Conservation (phyloP, 495 filamentous ascomycete genomes). For the Glutinoglossum americanum region DNA sequence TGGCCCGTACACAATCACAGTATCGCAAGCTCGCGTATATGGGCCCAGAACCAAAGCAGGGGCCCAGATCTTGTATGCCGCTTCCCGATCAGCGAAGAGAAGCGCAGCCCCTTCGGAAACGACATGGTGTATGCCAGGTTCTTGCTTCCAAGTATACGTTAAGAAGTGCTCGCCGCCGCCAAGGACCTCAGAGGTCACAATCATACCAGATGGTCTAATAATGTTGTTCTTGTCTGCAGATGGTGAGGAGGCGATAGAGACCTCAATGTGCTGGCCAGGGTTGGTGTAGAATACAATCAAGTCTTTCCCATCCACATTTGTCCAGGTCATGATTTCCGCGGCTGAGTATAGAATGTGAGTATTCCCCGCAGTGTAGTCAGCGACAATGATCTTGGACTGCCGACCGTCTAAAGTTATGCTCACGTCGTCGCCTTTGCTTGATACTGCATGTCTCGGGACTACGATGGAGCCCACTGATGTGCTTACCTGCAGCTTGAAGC, state of each 20-base stretch:
- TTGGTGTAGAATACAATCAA: constrained; percentile 1
- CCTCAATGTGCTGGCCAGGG: not conserved
- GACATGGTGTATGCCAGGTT: not conserved
- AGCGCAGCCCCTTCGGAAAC: not conserved
- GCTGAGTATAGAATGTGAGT: not conserved
- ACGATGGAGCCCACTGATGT: not conserved
- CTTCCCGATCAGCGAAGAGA: not conserved
- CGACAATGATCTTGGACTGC: constrained; percentile 1
- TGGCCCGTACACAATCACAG: not conserved
- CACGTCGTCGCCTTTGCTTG: not conserved
- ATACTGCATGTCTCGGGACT: not conserved
- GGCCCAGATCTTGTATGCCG: not conserved
- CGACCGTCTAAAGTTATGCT: not conserved
- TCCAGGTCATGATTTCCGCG: not conserved
- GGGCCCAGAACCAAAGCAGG: not conserved
- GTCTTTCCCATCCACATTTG: not conserved
- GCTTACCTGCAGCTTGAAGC: constrained; percentile 1
- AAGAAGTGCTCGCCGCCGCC: not conserved
- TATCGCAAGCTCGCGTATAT: not conserved
- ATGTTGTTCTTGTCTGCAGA: not conserved
- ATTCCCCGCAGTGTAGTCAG: not conserved
- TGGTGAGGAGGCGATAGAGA: not conserved
- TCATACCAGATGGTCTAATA: not conserved
- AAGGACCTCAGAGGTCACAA: not conserved
- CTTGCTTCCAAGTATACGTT: constrained; percentile 1